phyloP scores from a whole-genome alignment of 2,329 filamentous ascomycete genomes.

The Xylaria sp. region DNA sequence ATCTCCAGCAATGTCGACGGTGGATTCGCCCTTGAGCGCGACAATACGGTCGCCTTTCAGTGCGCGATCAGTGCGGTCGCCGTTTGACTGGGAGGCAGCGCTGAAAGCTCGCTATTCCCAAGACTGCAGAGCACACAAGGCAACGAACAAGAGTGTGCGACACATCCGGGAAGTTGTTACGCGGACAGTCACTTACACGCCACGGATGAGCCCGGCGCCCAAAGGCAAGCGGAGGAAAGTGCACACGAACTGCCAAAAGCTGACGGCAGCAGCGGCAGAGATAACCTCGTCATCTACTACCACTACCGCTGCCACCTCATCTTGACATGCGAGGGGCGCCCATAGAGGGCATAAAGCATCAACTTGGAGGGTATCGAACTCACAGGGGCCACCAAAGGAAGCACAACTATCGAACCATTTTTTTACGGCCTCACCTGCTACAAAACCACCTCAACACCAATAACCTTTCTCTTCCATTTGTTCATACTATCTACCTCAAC shows the following conservation, averaged over 20 bases:
- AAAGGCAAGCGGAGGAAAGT: conserved; percentile 89
- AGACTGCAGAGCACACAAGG: conserved; percentile 57
- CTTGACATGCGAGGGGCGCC: conserved; percentile 21
- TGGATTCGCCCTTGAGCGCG: conserved; percentile 73
- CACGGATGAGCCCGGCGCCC: conserved; percentile 81
- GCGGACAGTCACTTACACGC: conserved; percentile 91
- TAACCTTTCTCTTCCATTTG: conserved; percentile 35
- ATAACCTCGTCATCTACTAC: conserved; percentile 25
- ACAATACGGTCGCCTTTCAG: conserved; percentile 75
- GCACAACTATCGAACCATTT: conserved; percentile 20
- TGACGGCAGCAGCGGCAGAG: conserved; percentile 26
- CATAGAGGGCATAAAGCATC: not conserved
- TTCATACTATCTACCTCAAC: conserved; percentile 26
- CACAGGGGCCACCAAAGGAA: conserved; percentile 1
- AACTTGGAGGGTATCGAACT: conserved; percentile 10
- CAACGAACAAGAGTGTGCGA: conserved; percentile 66
- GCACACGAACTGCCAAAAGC: conserved; percentile 40
- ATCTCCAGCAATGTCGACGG: conserved; percentile 70
- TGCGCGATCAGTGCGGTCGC: conserved; percentile 67
- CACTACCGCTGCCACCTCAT: conserved; percentile 26
- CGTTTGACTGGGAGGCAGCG: conserved; percentile 79
- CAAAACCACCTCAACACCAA: conserved; percentile 6
- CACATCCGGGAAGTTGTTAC: conserved; percentile 90
- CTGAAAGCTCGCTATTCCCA: conserved; percentile 71
- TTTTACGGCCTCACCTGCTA: not conserved